Conservation (phyloP, 164 flowering plant genomes). For the Euptelea pleiosperma region DNA sequence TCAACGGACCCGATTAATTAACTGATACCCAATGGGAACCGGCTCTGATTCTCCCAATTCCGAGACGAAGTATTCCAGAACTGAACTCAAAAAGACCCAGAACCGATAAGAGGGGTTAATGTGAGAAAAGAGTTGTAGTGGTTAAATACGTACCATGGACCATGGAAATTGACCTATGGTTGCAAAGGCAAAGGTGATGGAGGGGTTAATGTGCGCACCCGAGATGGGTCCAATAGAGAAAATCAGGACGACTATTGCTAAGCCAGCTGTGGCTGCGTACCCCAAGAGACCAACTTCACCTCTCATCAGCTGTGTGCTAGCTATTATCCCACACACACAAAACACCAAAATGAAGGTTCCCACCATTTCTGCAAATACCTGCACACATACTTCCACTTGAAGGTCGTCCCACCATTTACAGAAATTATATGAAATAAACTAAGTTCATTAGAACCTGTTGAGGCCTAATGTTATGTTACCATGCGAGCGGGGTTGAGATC, state of each 20-base stretch:
- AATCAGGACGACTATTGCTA: conserved; percentile 46
- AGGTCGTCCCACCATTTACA: too few species aligned
- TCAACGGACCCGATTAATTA: too few species aligned
- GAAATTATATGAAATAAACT: too few species aligned
- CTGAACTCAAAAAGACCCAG: too few species aligned
- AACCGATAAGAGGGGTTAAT: neutral
- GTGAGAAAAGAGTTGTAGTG: neutral
- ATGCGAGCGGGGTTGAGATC: conserved; percentile 26
- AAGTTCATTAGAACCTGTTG: too few species aligned
- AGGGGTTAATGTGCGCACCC: conserved; percentile 83
- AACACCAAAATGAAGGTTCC: conserved; percentile 74
- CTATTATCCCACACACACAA: conserved; percentile 55
- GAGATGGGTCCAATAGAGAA: conserved; percentile 70
- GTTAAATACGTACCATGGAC: conserved; percentile 42
- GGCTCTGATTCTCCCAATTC: too few species aligned
- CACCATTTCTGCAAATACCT: conserved; percentile 66
- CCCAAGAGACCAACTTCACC: conserved; percentile 55
- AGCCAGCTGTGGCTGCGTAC: conserved; percentile 66
- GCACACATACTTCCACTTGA: conserved; percentile 22
- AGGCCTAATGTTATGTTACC: conserved; percentile 32
- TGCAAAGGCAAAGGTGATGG: conserved; percentile 69
- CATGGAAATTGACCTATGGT: conserved; percentile 60
- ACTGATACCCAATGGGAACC: too few species aligned
- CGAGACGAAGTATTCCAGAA: too few species aligned
- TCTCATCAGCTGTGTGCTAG: conserved; percentile 36